Evolutionary conservation across 2,329 filamentous ascomycete genomes (phyloP), one percentile per base, ranked within the genome.

Genomic region (Plectosphaerella plurivora): DNA sequence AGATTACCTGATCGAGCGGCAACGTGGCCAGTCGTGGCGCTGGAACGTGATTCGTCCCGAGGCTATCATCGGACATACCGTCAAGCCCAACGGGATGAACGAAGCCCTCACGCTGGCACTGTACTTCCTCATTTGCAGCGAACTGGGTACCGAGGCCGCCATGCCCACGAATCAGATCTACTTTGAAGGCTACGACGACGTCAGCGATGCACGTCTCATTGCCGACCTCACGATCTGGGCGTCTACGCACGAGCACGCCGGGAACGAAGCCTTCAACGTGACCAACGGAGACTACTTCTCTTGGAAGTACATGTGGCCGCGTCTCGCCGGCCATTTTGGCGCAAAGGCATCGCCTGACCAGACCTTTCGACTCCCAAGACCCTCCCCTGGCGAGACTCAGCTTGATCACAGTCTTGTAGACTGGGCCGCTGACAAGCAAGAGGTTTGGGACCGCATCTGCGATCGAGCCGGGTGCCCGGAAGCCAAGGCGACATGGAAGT

Each of bases 181-280:
- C 28, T 48, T 28, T 14, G 46, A 48, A 14, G 46, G 46, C 14
- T 48, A 48, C 14, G 46, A 37, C 46, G 33, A 48, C 28, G 25
- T 48, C 18, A 35, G 25, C 46, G 46, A 48, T 15, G 46, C 46
- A 9, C 46, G 28, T 11, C 46, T 48, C 25, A 35, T 48, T 12
- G 46, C 46, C 46, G 28, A 48, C 46, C 28, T 48, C 3, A 35
- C 46, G 4, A n/a, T 48, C 46, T 48, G 46, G 46, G 46, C 28
- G 5, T 39, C 36, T 16, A 39, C 36, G 36, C 36, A 39, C 36
- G 12, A 39, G 36, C 36, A 39, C 36, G 86, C 2, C 18, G 45
- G 51, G 11, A 53, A 53, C 39, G 36, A 53, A 25, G 51, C 51
- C 10, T 53, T 49, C 51, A 53, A 53, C 41, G 39, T 53, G 4